These are phyloP conservation scores for Karstenula rhodostoma DNA, from an alignment of 2,329 filamentous ascomycete species.

Conservation along the genomic window DNA sequence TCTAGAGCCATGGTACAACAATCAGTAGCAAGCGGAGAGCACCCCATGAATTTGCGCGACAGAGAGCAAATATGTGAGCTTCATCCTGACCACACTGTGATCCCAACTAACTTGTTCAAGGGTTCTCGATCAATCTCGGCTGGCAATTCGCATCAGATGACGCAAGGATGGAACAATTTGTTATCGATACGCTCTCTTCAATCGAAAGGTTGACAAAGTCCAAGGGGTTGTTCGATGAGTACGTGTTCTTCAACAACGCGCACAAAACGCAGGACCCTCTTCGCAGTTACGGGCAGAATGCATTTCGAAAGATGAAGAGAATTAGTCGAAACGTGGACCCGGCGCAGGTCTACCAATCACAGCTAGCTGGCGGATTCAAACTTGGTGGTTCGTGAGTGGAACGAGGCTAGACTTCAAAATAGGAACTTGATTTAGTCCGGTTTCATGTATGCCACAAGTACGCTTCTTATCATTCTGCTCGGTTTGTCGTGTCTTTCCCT, in stretches of 20 bases:
- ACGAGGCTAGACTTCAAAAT: too few species aligned
- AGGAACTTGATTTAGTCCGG: too few species aligned
- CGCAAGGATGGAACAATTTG: not conserved
- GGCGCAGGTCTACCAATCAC: not conserved
- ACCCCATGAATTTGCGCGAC: slow-evolving; percentile 4
- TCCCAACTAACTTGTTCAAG: too few species aligned
- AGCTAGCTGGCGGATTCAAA: not conserved
- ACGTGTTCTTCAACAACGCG: not conserved
- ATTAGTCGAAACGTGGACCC: not conserved
- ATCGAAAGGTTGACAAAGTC: not conserved
- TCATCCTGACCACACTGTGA: too few species aligned
- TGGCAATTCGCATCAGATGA: slow-evolving; percentile 13
- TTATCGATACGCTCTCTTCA: not conserved
- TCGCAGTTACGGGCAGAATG: not conserved
- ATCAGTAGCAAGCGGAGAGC: slow-evolving; percentile 4
- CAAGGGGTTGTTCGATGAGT: not conserved
- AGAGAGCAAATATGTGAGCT: too few species aligned
- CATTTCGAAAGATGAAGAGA: not conserved
- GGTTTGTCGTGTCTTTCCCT: too few species aligned
- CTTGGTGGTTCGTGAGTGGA: not conserved
- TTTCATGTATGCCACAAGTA: too few species aligned
- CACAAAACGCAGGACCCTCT: not conserved
- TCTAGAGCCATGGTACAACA: slow-evolving; percentile 12
- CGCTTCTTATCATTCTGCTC: too few species aligned
- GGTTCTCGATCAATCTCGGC: slow-evolving; percentile 17